phyloP scores from a whole-genome alignment of 805 yeast species.

The Saturnispora ahearnii region DNA sequence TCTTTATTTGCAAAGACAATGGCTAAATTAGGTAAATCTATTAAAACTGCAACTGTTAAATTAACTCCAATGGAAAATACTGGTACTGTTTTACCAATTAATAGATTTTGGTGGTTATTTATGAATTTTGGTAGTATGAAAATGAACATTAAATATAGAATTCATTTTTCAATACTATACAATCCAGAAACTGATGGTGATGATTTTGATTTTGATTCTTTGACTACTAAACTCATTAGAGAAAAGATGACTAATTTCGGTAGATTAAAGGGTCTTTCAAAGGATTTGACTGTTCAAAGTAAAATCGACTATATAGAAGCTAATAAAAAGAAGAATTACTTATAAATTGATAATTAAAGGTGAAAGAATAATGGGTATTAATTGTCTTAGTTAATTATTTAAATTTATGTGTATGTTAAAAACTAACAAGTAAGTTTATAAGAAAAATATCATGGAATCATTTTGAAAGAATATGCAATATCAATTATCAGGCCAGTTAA shows the following conservation, averaged over 20 bases:
- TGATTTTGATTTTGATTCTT: background rate
- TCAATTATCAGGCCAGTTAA: constrained; percentile 21
- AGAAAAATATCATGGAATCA: background rate
- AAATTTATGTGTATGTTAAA: background rate
- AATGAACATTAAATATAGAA: constrained; percentile 15
- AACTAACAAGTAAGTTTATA: background rate
- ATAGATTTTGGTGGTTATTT: constrained; percentile 8
- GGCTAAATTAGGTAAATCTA: constrained; percentile 20
- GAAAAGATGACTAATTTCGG: constrained; percentile 35
- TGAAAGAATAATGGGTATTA: background rate
- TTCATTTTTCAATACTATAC: constrained; percentile 15
- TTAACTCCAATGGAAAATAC: constrained; percentile 30
- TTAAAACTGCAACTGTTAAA: constrained; percentile 29
- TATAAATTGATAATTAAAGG: background rate
- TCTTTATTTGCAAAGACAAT: constrained; percentile 8
- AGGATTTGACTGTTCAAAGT: constrained; percentile 32
- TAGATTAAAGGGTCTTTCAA: constrained; percentile 40
- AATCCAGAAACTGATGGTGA: background rate
- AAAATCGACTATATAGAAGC: constrained; percentile 35
- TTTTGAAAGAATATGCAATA: background rate
- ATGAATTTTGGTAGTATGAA: constrained; percentile 11
- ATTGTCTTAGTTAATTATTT: background rate
- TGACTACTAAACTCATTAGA: constrained; percentile 15
- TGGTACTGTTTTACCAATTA: constrained; percentile 27
- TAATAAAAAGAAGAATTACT: constrained; percentile 7